Base-by-base conservation (phyloP, 2,329 filamentous ascomycete genomes). In the Dichotomopilus funicola region DNA sequence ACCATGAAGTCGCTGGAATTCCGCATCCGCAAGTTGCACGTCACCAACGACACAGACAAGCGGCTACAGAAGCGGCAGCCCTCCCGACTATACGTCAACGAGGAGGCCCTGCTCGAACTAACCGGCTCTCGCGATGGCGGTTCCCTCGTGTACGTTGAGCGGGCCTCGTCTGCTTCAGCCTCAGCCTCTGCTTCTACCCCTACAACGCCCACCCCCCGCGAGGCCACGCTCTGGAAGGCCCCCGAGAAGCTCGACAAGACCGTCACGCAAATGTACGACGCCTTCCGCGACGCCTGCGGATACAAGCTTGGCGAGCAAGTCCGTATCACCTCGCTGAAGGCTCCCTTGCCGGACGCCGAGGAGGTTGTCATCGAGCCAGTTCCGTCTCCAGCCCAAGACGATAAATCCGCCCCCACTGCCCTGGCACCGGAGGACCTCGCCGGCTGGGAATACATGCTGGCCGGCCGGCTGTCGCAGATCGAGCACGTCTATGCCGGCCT, bases 401-500 rank as follows among this genome's bases (percentile, higher is more conserved):
- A 64, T 7, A 63, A 69, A n/a, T 61, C 71, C 5, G 56, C 61
- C 9, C 59, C 63, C 9, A 62, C 62, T 2, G 65, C 68, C 11
- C 62, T 71, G 33, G 63, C 69, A 12, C 68, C 62, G 41, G 68
- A 63, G 9, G 67, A 73, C 47, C 44, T 68, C 0, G 55, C 64
- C 0, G 59, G 59, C 7, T 78, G 76, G 76, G 68, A 72, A 56
- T 61, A 61, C 19, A 50, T 65, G 2, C 55, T 77, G 9, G 65
- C 66, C 42, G 59, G 69, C 7, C 63, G 65, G 12, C 56, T 71
- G 40, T 64, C 63, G 6, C 61, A 65, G 54, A 81, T 87, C 36
- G 88, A 90, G 57, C 77, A 85, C 43, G 73, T 95, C 13, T 81
- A 86, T 37, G 78, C 83, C 3, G 88, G 87, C 4, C 82, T 91